phyloP scores from a whole-genome alignment of 495 filamentous ascomycete genomes.

The Aspergillus haitiensis region DNA sequence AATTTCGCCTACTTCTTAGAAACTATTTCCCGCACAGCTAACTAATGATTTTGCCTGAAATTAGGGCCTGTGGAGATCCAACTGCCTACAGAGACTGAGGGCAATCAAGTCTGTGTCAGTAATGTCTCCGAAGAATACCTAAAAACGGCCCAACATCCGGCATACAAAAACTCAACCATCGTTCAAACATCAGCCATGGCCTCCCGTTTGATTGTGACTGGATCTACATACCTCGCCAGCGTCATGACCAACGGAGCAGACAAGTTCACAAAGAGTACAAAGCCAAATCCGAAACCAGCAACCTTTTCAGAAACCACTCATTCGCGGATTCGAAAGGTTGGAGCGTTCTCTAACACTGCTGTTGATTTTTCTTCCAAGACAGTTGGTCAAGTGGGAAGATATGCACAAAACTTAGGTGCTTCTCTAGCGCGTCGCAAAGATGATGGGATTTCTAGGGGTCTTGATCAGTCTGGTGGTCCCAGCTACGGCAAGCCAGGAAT shows the following conservation, averaged over 20 bases:
- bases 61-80: slow-evolving; percentile 91
- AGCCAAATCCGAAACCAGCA: slow-evolving; percentile 74
- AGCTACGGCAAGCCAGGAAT: slow-evolving; percentile 79
- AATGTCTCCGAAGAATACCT: slow-evolving; percentile 81
- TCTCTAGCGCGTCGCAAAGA: slow-evolving; percentile 63
- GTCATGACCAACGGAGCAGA: slow-evolving; percentile 74
- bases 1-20: slow-evolving; percentile 6
- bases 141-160: slow-evolving; percentile 77
- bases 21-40: slow-evolving; percentile 4
- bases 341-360: slow-evolving; percentile 72
- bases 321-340: slow-evolving; percentile 79
- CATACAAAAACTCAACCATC: slow-evolving; percentile 80
- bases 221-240: slow-evolving; percentile 74
- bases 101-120: slow-evolving; percentile 67
- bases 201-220: slow-evolving; percentile 89
- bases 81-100: slow-evolving; percentile 70
- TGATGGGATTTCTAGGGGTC: slow-evolving; percentile 55
- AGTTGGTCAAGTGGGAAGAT: slow-evolving; percentile 73
- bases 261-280: slow-evolving; percentile 73
- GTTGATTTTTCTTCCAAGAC: slow-evolving; percentile 81
- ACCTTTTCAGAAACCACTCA: slow-evolving; percentile 87
- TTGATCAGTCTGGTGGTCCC: slow-evolving; percentile 55
- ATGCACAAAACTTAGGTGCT: slow-evolving; percentile 88
- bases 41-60: slow-evolving; percentile 18
- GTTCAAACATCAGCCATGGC: slow-evolving; percentile 89